Evolutionary conservation across 208 protist genomes (phyloP), one percentile per base, ranked within the genome.

Genomic region (Leishmania guyanensis): DNA sequence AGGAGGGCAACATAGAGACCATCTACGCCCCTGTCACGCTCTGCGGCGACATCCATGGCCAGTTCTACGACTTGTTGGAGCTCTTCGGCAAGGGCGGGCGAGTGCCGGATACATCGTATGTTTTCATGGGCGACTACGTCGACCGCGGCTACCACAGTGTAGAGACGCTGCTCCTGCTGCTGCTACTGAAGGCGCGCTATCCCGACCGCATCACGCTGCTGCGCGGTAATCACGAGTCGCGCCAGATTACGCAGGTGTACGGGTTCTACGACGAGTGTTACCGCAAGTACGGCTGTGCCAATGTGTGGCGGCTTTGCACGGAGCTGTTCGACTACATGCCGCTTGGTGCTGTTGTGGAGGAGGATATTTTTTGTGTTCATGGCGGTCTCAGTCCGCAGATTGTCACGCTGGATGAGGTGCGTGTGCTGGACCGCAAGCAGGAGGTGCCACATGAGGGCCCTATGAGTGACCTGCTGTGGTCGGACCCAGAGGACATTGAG

Each of bases 11-110:
- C 83, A 97, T 99, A 36, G 93, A 99, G 77, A 82, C 89, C 16
- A 94, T 99, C 16, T 84, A 90, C 69, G 91, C 97, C n/a, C 99
- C 99, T 1, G 98, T 99, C 1, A 99, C 98, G 1, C 98, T 99
- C 2, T 99, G 98, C 88, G 99, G 99, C 29, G 99, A 99, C 88
- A 99, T 99, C 71, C 99, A 99, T 87, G 99, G 99, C 1, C 99
- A 99, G 91, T 99, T 99, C 78, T 99, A 97, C 85, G 99, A 99
- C 84, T 90, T 99, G 26, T 89, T 99, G 53, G 95, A 99, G 89
- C 92, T 99, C 29, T 99, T 99, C 83, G 89, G 93, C 75, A 96
- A 99, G 77, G 98, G 98, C 22, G 98, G 98, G 16, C 84, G 92
- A 48, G 89, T 97, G 66, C 92, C 93, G 1, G 93, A 95, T 10